Evolutionary conservation across 345 rosid genomes (phyloP).

Genomic region (Boechera divaricarpa): DNA sequence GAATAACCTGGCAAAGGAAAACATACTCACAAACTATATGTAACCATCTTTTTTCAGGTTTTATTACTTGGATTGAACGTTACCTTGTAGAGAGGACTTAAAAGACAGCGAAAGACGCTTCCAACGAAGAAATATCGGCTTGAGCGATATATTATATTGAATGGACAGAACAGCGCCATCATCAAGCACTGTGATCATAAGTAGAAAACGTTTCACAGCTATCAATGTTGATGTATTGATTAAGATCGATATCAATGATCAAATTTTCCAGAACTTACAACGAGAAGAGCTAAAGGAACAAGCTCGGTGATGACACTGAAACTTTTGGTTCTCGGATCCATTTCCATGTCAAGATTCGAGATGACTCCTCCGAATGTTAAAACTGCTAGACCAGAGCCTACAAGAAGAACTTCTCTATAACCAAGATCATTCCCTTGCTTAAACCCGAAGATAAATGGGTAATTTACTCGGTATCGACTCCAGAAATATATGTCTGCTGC

Average conservation of each 20-base stretch:
- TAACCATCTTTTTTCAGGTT: background rate
- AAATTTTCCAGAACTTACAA: constrained; percentile 49
- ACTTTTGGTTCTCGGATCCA: constrained; percentile 69
- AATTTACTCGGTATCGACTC: constrained; percentile 69
- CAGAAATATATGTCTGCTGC: constrained; percentile 70
- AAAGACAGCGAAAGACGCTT: constrained; percentile 56
- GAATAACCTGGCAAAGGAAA: constrained; percentile 57
- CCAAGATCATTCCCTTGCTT: constrained; percentile 77
- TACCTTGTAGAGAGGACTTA: constrained; percentile 83
- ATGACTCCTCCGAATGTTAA: constrained; percentile 59
- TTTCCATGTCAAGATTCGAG: constrained; percentile 84
- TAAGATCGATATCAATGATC: background rate
- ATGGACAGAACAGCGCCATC: constrained; percentile 59
- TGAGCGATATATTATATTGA: constrained; percentile 67
- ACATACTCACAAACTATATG: background rate
- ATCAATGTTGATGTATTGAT: background rate
- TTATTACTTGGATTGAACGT: constrained; percentile 10
- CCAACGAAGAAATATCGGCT: constrained; percentile 63
- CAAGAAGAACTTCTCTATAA: constrained; percentile 66
- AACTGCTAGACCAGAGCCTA: constrained; percentile 60
- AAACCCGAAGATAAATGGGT: constrained; percentile 76
- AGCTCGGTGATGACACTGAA: constrained; percentile 69
- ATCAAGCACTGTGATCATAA: constrained; percentile 53
- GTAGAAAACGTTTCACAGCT: background rate
- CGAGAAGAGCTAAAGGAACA: constrained; percentile 63